Percentiles rank a stretch among this genome's conserved stretches.
Evolutionary conservation across 371 early-diverging fungal species (phyloP).

Genomic region (Circinella minor): DNA sequence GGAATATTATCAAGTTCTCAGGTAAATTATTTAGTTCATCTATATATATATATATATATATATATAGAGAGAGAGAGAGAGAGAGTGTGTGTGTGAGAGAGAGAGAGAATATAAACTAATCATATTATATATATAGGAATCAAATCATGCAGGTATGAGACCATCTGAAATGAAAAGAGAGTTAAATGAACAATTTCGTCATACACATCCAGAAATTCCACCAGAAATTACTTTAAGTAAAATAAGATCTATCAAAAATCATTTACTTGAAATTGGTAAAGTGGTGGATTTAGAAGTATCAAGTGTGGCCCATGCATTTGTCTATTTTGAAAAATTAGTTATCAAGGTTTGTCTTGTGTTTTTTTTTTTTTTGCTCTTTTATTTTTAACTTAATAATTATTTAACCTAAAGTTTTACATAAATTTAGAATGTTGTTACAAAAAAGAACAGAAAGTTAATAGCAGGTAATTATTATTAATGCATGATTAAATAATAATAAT

Average conservation of each 20-base stretch:
- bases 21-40: constrained; percentile 18
- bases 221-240: constrained; percentile 77
- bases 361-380: not conserved
- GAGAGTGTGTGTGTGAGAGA: too few species aligned
- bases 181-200: constrained; percentile 81
- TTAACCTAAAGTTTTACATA: too few species aligned
- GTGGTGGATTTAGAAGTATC: constrained; percentile 83
- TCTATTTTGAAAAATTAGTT: constrained; percentile 93
- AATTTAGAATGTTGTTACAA: constrained; percentile 68
- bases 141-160: constrained; percentile 18
- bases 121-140: not conserved
- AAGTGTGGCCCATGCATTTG: constrained; percentile 87
- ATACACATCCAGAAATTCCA: constrained; percentile 76
- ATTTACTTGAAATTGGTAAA: constrained; percentile 57
- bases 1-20: constrained; percentile 36
- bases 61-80: not conserved
- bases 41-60: too few species aligned
- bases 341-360: constrained; percentile 50
- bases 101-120: too few species aligned
- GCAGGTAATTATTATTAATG: constrained; percentile 57
- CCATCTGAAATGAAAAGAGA: constrained; percentile 67
- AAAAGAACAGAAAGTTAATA: constrained; percentile 79
- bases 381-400: not conserved
- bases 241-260: constrained; percentile 75
- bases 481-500: not conserved